Base-by-base conservation (phyloP, 164 flowering plant genomes). In the Taxillus chinensis region DNA sequence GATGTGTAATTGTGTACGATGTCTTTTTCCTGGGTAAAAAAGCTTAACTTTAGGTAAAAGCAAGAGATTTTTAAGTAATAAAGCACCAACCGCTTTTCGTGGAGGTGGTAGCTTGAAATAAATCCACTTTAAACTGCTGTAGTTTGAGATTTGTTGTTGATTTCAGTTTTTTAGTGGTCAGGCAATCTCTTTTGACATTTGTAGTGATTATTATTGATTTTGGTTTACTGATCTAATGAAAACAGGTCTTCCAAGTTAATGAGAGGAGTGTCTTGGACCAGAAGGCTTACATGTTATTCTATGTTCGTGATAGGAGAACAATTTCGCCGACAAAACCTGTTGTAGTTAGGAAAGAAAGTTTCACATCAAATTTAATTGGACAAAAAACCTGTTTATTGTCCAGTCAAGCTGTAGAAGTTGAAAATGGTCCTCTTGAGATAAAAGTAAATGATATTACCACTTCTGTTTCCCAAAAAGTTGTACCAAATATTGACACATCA, bases 281-380 rank as follows among this genome's bases (percentile, higher is more conserved):
- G 74, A 85, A 89, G 78, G 99, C 99, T 11, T 95, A 95, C 71
- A 95, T 95, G 97, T 67, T 95, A 67, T 95, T 95, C 64, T 95
- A 91, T 79, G 83, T 86, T 27, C 88, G 87, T 57, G 90, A 91
- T 67, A 76, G 83, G 69, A 80, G 39, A 73, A 75, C 65, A 62
- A 10, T 61, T 57, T 55, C 60, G 55, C 64, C 77, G 12, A 86
- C 71, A 71, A 87, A 82, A 65, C 72, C 82, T 57, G 52, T 55
- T 53, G 75, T 70, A 52, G 61, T 67, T 41, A 72, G 66, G 40
- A 82, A 73, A 63, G 87, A 75, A 59, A 82, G 68, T 37, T 15
- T 63, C 52, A 68, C 62, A 39, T 64, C 64, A 45, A 75, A 61
- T 62, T 54, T 61, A n/a, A 37, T 56, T 3, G 69, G 68, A 71